Base-by-base conservation (phyloP, 371 early-diverging fungal species). In the Apophysomyces sp. region DNA sequence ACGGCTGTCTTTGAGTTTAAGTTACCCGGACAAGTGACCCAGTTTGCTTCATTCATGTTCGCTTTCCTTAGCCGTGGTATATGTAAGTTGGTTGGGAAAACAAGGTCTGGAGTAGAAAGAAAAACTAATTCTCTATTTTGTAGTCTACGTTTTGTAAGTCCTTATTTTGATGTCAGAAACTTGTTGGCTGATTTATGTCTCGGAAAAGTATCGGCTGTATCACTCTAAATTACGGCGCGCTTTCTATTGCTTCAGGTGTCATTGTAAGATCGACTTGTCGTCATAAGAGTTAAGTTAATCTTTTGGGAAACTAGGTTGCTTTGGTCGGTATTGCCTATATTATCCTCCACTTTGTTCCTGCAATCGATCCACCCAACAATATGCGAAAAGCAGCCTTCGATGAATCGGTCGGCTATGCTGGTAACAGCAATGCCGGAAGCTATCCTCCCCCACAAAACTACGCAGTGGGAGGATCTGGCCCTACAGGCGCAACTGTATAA, bases 271-370 rank as follows among this genome's bases (percentile, higher is more conserved):
- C n/a, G n/a, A n/a, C n/a, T n/a, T n/a, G n/a, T n/a, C n/a, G n/a
- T n/a, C n/a, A n/a, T n/a, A n/a, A n/a, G n/a, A n/a, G n/a, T n/a
- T n/a, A n/a, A n/a, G n/a, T n/a, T n/a, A n/a, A n/a, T n/a, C n/a
- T n/a, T 18, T 44, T 21, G 2, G 4, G 0, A 21, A 18, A 44
- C 21, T 53, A 71, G 71, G 65, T 71, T 24, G 58, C 58, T n/a
- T 21, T 72, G 0, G 54, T 41, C 28, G 72, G 72, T 24, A 55
- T 68, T 37, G 68, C 66, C 2, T 72, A 40, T 16, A 13, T 21
- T 3, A 57, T 67, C 21, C 61, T 72, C 9, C 66, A 72, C 26
- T 72, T 72, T 52, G 60, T 72, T 24, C 68, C 72, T n/a, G 31
- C 39, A 5, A 58, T 68, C 26, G 60, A 68, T 18, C 41, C 68